A percentile compares a stretch with the other conserved stretches of the same genome.
Conservation (phyloP, 257 asterid species). For the Nicotiana benthamiana region DNA sequence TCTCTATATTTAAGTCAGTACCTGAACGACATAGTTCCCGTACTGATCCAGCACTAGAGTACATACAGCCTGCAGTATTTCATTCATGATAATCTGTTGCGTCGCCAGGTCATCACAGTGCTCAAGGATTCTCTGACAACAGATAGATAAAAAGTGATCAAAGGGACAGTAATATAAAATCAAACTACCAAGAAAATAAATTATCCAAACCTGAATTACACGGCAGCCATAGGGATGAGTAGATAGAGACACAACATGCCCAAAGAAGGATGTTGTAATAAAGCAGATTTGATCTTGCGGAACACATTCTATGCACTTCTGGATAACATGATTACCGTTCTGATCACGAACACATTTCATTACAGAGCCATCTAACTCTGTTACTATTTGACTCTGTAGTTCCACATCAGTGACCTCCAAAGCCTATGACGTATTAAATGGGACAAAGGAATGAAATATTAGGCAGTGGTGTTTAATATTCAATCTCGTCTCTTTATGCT, state of each 20-base stretch:
- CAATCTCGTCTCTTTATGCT: background rate
- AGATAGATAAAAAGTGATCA: background rate
- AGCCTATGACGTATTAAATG: slow-evolving; percentile 37
- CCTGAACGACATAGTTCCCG: slow-evolving; percentile 94
- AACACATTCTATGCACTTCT: slow-evolving; percentile 76
- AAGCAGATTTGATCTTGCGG: slow-evolving; percentile 63
- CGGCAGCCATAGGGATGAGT: slow-evolving; percentile 91
- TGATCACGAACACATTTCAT: slow-evolving; percentile 85
- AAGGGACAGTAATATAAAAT: background rate
- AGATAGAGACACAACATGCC: slow-evolving; percentile 70
- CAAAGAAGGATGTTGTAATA: slow-evolving; percentile 57
- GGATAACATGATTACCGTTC: slow-evolving; percentile 90
- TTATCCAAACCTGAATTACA: slow-evolving; percentile 68
- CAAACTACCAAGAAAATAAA: background rate
- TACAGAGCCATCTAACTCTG: slow-evolving; percentile 76
- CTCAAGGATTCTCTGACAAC: slow-evolving; percentile 74
- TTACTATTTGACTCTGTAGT: slow-evolving; percentile 57
- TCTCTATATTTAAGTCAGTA: background rate
- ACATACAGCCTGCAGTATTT: slow-evolving; percentile 62
- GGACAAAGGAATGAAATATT: background rate
- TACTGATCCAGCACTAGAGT: slow-evolving; percentile 76
- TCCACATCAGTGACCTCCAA: slow-evolving; percentile 76
- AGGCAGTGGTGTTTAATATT: background rate
- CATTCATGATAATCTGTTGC: slow-evolving; percentile 56
- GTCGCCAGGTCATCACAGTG: slow-evolving; percentile 54